Percentiles rank a stretch among this genome's conserved stretches.
Conservation (phyloP, 345 rosid genomes). For the Litchi chinensis region DNA sequence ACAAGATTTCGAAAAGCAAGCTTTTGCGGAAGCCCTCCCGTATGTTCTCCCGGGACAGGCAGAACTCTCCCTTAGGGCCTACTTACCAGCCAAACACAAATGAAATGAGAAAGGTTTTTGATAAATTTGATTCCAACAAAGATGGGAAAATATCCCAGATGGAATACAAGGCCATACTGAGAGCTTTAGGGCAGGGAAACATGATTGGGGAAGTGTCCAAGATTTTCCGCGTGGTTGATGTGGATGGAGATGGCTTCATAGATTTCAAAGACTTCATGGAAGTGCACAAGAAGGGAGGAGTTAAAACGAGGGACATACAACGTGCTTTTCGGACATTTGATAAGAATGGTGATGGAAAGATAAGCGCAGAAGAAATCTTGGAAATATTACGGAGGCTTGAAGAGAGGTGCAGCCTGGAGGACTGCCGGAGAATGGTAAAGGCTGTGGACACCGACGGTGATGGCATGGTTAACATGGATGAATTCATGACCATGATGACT, state of each 20-base stretch:
- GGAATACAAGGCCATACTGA: slow-evolving; percentile 70
- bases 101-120: slow-evolving; percentile 73
- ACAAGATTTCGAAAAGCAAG: slow-evolving; percentile 68
- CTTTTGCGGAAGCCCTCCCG: slow-evolving; percentile 62
- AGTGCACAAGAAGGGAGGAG: slow-evolving; percentile 60
- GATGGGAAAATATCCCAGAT: slow-evolving; percentile 84
- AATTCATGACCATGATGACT: slow-evolving; percentile 85
- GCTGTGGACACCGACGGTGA: slow-evolving; percentile 81
- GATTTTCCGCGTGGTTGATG: slow-evolving; percentile 68
- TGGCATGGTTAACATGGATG: slow-evolving; percentile 74
- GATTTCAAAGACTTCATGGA: slow-evolving; percentile 78
- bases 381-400: slow-evolving; percentile 68
- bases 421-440: slow-evolving; percentile 74
- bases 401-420: slow-evolving; percentile 74
- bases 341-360: slow-evolving; percentile 70
- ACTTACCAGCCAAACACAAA: slow-evolving; percentile 51
- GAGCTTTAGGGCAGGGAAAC: slow-evolving; percentile 61
- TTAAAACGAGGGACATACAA: slow-evolving; percentile 52
- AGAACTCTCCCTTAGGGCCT: slow-evolving; percentile 43
- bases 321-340: slow-evolving; percentile 70
- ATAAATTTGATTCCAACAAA: slow-evolving; percentile 69
- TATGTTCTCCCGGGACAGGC: slow-evolving; percentile 57
- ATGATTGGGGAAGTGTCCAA: slow-evolving; percentile 49
- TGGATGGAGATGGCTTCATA: slow-evolving; percentile 85
- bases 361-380: slow-evolving; percentile 79